Evolutionary conservation across 2,329 filamentous ascomycete species (phyloP).

Genomic region (Didymella sp.): DNA sequence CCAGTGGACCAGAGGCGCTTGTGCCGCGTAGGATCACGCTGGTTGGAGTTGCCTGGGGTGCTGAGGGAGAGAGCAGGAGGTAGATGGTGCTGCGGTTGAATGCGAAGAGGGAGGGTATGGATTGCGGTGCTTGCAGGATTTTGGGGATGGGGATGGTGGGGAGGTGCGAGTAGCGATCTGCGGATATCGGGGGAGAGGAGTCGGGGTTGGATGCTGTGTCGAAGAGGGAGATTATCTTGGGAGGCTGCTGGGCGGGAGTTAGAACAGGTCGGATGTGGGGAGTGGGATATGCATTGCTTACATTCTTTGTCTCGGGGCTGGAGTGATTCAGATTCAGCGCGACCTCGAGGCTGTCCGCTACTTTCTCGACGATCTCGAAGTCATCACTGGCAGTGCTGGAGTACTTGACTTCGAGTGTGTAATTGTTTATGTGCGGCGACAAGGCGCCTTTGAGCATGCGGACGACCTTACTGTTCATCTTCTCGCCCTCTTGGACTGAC

Average conservation of each 20-base stretch:
- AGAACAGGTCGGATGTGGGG: neutral
- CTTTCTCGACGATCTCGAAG: conserved; percentile 69
- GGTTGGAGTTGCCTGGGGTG: conserved; percentile 56
- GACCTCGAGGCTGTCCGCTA: conserved; percentile 58
- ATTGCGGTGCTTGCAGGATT: conserved; percentile 68
- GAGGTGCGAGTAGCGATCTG: conserved; percentile 58
- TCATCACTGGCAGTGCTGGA: conserved; percentile 56
- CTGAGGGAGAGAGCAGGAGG: conserved; percentile 65
- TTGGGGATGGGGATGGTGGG: conserved; percentile 62
- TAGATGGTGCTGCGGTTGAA: conserved; percentile 72
- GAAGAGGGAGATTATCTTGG: conserved; percentile 33
- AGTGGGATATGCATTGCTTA: neutral
- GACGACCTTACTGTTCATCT: conserved; percentile 72
- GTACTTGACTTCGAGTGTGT: conserved; percentile 69
- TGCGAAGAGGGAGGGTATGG: conserved; percentile 70
- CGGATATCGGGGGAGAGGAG: neutral
- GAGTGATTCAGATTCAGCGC: conserved; percentile 35
- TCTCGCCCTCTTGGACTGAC: conserved; percentile 66
- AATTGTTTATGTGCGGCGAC: conserved; percentile 70
- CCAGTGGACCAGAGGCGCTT: conserved; percentile 64
- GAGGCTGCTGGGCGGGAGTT: neutral
- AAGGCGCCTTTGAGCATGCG: conserved; percentile 77
- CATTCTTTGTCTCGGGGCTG: conserved; percentile 18
- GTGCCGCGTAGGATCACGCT: conserved; percentile 66
- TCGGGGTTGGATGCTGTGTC: conserved; percentile 8